Base-by-base conservation (phyloP, 192 early-diverging fungal species). In the Coemansia sp. region DNA sequence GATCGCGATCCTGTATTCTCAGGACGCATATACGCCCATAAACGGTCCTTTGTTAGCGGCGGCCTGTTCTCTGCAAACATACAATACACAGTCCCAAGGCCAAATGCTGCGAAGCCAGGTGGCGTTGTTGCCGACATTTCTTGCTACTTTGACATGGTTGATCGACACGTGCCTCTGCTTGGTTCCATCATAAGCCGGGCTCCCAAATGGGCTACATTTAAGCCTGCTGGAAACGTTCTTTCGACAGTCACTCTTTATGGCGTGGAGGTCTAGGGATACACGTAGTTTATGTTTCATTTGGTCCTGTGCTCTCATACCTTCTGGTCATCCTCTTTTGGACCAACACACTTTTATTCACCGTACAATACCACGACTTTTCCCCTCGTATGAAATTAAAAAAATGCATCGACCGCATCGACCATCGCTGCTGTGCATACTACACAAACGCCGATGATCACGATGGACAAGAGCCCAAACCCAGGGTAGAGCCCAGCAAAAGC, bases 141-240 rank as follows among this genome's bases (percentile, higher is more conserved):
- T 8, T 82, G 79, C 65, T 71, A 77, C 66, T 82, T 82, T 66
- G 79, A 82, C 18, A 45, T 71, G 11, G 71, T 64, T 18, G 79
- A 82, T 21, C 54, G 71, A 1, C 79, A 82, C 59, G 61, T 60
- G 9, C 71, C 74, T 9, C 56, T 82, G 47, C 79, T 82, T 12
- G 75, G 64, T 6, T 61, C 79, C 23, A 47, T 82, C n/a, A 63
- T 69, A 5, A 48, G 43, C 39, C 50, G 67, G 41, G 53, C 79
- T 16, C 79, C 79, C 13, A 39, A 47, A 6, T 82, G 74, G 79
- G 49, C 61, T 0, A 59, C 43, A 11, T 82, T 82, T 49, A 82
- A 74, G 19, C 79, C 79, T 1, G 45, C 70, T 21, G 65, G 74
- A 6, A 82, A 82, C 26, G 56, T 58, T 19, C 79, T 82, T 21